phyloP scores from a whole-genome alignment of 805 yeast genomes.

The Sungouiella thailandica region DNA sequence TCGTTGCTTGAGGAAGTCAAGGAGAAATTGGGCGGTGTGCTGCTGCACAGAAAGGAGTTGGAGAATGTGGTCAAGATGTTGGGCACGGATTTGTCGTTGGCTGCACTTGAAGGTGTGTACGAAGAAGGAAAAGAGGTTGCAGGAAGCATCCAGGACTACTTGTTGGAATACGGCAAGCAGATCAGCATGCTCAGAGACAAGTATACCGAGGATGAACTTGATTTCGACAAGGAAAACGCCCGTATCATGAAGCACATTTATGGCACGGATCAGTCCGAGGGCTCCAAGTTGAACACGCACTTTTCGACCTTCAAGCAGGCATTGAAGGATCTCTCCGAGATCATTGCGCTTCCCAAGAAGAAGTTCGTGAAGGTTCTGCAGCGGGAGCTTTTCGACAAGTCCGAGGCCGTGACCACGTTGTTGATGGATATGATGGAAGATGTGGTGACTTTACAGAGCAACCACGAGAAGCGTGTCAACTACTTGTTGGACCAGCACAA shows the following conservation, averaged over 20 bases:
- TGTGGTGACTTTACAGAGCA: constrained; percentile 22
- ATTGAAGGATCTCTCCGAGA: constrained; percentile 23
- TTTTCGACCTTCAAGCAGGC: constrained; percentile 23
- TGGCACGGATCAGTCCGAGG: constrained; percentile 7
- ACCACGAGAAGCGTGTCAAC: constrained; percentile 25
- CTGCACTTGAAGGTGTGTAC: constrained; percentile 41
- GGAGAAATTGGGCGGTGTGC: constrained; percentile 20
- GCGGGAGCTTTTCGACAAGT: constrained; percentile 20
- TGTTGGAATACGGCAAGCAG: constrained; percentile 43
- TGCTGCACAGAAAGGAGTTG: constrained; percentile 15
- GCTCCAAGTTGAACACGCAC: constrained; percentile 22
- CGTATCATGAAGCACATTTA: constrained; percentile 28
- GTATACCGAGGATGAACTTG: constrained; percentile 42
- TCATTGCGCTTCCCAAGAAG: constrained; percentile 14
- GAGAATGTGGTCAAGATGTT: constrained; percentile 37
- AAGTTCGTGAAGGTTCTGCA: constrained; percentile 21
- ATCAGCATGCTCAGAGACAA: constrained; percentile 37
- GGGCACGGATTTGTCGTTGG: constrained; percentile 42
- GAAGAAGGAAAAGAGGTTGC: constrained; percentile 39
- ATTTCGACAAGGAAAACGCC: constrained; percentile 48
- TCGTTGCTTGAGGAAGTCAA: constrained; percentile 31
- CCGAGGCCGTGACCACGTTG: constrained; percentile 22
- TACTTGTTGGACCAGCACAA: constrained; percentile 24
- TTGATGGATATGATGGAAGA: constrained; percentile 27
- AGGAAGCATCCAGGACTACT: constrained; percentile 38